Evolutionary conservation across 2,329 filamentous ascomycete species (phyloP).

Genomic region (Pseudogymnoascus sp.): DNA sequence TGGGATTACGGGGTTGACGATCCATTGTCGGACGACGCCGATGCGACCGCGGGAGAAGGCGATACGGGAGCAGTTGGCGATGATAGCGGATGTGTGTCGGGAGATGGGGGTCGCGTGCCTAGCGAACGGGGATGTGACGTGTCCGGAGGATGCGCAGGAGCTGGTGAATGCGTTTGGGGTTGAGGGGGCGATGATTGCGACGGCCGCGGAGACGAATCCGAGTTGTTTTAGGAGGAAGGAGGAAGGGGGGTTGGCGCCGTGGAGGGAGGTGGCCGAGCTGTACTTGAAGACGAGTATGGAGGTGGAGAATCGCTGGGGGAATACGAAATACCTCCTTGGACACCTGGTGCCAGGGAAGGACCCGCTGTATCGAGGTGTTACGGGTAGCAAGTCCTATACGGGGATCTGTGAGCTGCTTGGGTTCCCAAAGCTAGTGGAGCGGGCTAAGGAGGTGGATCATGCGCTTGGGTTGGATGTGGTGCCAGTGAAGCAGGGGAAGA

Average conservation of each 20-base stretch:
- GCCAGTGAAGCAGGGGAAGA: slow-evolving; percentile 24
- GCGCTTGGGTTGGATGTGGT: slow-evolving; percentile 11
- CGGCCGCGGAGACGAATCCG: slow-evolving; percentile 81
- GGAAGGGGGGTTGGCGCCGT: slow-evolving; percentile 63
- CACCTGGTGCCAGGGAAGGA: slow-evolving; percentile 81
- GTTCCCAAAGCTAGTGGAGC: slow-evolving; percentile 52
- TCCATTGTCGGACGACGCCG: slow-evolving; percentile 92
- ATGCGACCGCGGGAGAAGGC: slow-evolving; percentile 89
- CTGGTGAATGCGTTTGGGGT: slow-evolving; percentile 74
- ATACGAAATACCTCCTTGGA: slow-evolving; percentile 84
- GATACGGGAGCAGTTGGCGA: slow-evolving; percentile 74
- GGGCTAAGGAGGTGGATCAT: slow-evolving; percentile 56
- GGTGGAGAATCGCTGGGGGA: slow-evolving; percentile 78
- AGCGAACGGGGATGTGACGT: slow-evolving; percentile 88
- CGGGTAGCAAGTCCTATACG: slow-evolving; percentile 60
- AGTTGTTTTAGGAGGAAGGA: slow-evolving; percentile 69
- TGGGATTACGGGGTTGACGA: slow-evolving; percentile 83
- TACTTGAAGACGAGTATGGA: slow-evolving; percentile 68
- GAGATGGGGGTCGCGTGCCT: slow-evolving; percentile 83
- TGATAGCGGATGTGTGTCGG: slow-evolving; percentile 73
- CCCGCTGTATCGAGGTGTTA: slow-evolving; percentile 52
- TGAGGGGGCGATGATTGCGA: slow-evolving; percentile 96
- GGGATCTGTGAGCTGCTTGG: slow-evolving; percentile 59
- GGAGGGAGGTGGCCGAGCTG: slow-evolving; percentile 67
- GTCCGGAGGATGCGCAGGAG: slow-evolving; percentile 59